phyloP scores from a whole-genome alignment of 2,329 filamentous ascomycete genomes.

The Fusarium pininemorale region DNA sequence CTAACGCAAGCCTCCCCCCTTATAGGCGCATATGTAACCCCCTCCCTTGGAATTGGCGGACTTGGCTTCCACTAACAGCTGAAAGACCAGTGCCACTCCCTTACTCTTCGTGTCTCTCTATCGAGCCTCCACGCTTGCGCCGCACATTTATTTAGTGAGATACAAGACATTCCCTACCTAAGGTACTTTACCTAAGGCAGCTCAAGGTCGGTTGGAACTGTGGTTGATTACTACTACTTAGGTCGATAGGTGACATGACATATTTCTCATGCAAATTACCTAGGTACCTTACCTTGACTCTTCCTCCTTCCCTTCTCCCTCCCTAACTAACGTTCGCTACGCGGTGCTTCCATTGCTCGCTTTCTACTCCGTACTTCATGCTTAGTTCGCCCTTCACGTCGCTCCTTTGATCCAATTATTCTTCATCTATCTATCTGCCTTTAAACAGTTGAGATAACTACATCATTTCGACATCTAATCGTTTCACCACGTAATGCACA shows the following conservation, averaged over 20 bases:
- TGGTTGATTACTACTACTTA: background rate
- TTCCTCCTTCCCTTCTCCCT: background rate
- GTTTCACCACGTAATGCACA: slow-evolving; percentile 24
- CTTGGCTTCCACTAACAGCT: background rate
- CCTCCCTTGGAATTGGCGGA: slow-evolving; percentile 5
- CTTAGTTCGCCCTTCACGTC: slow-evolving; percentile 5
- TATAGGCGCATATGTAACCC: background rate
- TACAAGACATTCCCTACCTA: background rate
- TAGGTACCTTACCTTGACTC: background rate
- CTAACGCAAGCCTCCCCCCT: background rate
- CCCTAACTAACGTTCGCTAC: background rate
- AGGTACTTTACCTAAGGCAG: background rate
- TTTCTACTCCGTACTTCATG: background rate
- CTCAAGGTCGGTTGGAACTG: background rate
- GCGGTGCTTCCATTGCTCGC: background rate
- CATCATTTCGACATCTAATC: background rate
- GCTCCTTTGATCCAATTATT: slow-evolving; percentile 3
- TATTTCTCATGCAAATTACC: background rate
- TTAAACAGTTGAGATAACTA: background rate
- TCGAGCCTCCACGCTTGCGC: slow-evolving; percentile 3
- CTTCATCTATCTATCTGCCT: background rate
- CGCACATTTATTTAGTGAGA: slow-evolving; percentile 7
- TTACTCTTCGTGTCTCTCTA: slow-evolving; percentile 17
- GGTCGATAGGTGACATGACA: background rate
- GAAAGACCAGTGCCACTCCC: slow-evolving; percentile 2